Percentiles rank a stretch among this genome's conserved stretches.
Evolutionary conservation across 2,329 filamentous ascomycete genomes (phyloP).

Genomic region (Aspergillus thermomutatus): DNA sequence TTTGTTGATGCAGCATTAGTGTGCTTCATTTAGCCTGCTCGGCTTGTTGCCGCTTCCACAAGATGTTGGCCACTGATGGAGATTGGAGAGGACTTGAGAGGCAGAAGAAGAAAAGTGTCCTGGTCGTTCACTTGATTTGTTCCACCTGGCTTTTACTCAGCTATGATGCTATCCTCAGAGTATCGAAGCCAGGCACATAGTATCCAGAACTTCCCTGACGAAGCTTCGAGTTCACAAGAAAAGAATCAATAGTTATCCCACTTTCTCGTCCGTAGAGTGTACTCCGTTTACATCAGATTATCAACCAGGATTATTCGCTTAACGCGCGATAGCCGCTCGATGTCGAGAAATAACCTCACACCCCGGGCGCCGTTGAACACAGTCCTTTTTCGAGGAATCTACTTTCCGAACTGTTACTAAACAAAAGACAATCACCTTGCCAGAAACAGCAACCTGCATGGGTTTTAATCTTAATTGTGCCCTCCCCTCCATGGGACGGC

Average conservation of each 20-base stretch:
- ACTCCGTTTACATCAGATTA: background rate
- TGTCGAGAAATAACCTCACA: background rate
- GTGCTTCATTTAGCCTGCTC: slow-evolving; percentile 5
- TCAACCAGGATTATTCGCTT: background rate
- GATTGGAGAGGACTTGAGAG: background rate
- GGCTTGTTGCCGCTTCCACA: background rate
- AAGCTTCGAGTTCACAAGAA: background rate
- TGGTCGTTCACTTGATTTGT: background rate
- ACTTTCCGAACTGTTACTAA: slow-evolving; percentile 3
- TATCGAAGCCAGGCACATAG: background rate
- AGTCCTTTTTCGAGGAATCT: background rate
- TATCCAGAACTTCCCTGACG: background rate
- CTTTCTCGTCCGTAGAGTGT: background rate
- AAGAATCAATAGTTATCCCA: background rate
- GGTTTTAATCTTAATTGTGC: slow-evolving; percentile 5
- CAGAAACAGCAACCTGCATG: slow-evolving; percentile 6
- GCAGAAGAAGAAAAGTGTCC: background rate
- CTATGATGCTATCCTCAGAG: background rate
- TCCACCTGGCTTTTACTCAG: background rate
- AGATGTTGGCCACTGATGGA: background rate
- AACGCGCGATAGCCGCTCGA: background rate
- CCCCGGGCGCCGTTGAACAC: background rate
- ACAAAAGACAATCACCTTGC: background rate
- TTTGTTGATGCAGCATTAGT: slow-evolving; percentile 1
- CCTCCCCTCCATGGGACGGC: background rate